Base-by-base conservation (phyloP, 1,284 basidiomycete species). In the Phylloboletellus chloephorus region DNA sequence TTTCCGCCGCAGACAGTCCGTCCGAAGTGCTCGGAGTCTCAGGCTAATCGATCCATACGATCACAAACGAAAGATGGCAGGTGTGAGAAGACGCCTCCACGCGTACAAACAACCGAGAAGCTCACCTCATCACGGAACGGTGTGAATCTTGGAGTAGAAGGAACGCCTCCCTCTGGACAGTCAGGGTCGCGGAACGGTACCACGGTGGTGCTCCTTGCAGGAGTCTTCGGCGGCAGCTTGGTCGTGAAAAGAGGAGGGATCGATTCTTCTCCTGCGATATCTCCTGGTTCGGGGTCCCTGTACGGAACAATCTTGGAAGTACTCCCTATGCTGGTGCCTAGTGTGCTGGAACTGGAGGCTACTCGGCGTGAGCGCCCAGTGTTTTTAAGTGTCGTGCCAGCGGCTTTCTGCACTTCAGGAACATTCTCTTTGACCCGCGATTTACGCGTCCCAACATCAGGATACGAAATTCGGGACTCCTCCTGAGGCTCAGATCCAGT, bases 381-480 rank as follows among this genome's bases (percentile, higher is more conserved):
- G 44, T 82, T 78, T 44, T 73, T 76, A 33, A 87, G 48, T 16
- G 72, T 83, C 39, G 81, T 71, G 8, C 83, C 85, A 3, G 61
- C 71, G 37, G 79, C 69, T 65, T 82, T 82, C 57, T 74, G 75
- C 15, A 75, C 72, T 57, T 81, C 80, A 5, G 74, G 75, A 3
- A 77, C 65, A 50, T 88, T 88, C 65, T 88, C 85, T 52, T 87
- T 88, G 45, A 84, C 67, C 37, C 84, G 73, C 8, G 78, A 71
- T 57, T 81, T 82, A 51, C 83, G 80, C 45, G 82, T 79, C 13
- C 82, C 85, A 1, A 88, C 60, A 44, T 86, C 84, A 16, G 75
- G 72, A 73, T 79, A 88, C 5, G 73, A 64, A 41, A 74, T 72
- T 3, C 59, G 54, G 47, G 68, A 68, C 15, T 65, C 68, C 9